A percentile compares a stretch with the other conserved stretches of the same genome.
phyloP scores from a whole-genome alignment of 2,329 filamentous ascomycete genomes.

The Elsinoe fawcettii region DNA sequence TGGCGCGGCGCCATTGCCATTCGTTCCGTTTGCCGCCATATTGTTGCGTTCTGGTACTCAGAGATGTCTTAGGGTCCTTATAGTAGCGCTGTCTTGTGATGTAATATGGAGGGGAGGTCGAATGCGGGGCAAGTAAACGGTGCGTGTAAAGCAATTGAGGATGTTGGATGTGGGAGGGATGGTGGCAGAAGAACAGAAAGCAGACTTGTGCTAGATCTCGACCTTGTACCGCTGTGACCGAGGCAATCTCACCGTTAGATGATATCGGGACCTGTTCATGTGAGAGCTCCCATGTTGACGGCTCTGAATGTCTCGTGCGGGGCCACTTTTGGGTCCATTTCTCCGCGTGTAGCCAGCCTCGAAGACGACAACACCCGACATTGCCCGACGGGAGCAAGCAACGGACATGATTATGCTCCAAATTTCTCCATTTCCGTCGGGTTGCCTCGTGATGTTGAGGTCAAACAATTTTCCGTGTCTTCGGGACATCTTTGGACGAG shows the following conservation, averaged over 20 bases:
- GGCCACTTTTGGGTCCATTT: conserved; percentile 8
- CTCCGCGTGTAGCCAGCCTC: conserved; percentile 14
- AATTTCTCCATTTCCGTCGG: background rate
- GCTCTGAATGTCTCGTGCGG: conserved; percentile 11
- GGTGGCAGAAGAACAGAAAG: background rate
- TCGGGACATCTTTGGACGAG: background rate
- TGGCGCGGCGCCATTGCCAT: conserved; percentile 41
- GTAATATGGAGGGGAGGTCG: conserved; percentile 9
- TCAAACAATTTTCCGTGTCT: conserved; percentile 9
- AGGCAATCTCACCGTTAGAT: conserved; percentile 12
- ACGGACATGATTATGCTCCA: background rate
- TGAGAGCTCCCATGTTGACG: conserved; percentile 5
- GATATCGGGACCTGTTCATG: conserved; percentile 11
- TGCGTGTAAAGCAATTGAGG: background rate
- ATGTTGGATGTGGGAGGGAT: background rate
- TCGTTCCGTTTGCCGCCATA: conserved; percentile 34
- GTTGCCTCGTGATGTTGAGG: background rate
- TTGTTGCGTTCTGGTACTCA: background rate
- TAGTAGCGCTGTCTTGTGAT: background rate
- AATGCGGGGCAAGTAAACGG: conserved; percentile 4
- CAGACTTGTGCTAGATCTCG: background rate
- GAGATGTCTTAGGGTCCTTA: background rate
- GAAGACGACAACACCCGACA: background rate
- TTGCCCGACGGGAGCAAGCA: conserved; percentile 1
- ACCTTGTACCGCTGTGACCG: conserved; percentile 9